Conservation (phyloP, 495 filamentous ascomycete species). For the Trichocladium antarcticum region DNA sequence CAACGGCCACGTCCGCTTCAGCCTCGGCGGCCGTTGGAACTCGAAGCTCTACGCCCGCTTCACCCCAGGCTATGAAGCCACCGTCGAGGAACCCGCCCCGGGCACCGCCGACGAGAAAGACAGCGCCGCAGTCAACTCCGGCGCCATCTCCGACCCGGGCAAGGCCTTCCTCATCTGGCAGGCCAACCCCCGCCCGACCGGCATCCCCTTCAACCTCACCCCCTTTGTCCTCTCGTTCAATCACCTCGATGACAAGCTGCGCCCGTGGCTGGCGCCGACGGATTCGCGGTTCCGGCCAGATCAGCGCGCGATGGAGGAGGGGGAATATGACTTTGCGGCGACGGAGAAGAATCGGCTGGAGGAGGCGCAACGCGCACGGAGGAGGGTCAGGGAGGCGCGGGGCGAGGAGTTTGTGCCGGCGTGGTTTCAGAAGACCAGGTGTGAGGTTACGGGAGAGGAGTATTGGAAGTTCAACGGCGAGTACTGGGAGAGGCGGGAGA, state of each 20-base stretch:
- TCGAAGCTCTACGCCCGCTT: slow-evolving; percentile 91
- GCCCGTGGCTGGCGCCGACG: slow-evolving; percentile 69
- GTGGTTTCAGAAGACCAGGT: slow-evolving; percentile 68
- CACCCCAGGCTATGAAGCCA: slow-evolving; percentile 78
- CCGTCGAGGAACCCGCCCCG: slow-evolving; percentile 45
- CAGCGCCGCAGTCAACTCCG: slow-evolving; percentile 24
- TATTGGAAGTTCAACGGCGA: slow-evolving; percentile 81
- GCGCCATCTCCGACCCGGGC: slow-evolving; percentile 40
- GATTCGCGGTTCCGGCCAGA: slow-evolving; percentile 86
- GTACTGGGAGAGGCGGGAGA: slow-evolving; percentile 68
- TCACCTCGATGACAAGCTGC: slow-evolving; percentile 64
- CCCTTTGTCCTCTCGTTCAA: slow-evolving; percentile 94
- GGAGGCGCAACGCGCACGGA: slow-evolving; percentile 76
- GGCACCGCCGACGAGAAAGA: slow-evolving; percentile 48
- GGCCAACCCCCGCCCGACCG: slow-evolving; percentile 63
- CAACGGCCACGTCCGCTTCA: slow-evolving; percentile 66
- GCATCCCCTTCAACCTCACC: slow-evolving; percentile 92
- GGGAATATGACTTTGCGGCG: slow-evolving; percentile 85
- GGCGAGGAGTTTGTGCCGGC: slow-evolving; percentile 75
- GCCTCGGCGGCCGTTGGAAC: slow-evolving; percentile 90
- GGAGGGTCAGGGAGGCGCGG: slow-evolving; percentile 57
- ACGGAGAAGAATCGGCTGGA: slow-evolving; percentile 91
- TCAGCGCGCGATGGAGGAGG: slow-evolving; percentile 98
- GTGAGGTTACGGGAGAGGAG: slow-evolving; percentile 72
- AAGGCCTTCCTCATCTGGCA: slow-evolving; percentile 91